Conservation (phyloP, 345 rosid genomes). For the Eucalyptus regnans region DNA sequence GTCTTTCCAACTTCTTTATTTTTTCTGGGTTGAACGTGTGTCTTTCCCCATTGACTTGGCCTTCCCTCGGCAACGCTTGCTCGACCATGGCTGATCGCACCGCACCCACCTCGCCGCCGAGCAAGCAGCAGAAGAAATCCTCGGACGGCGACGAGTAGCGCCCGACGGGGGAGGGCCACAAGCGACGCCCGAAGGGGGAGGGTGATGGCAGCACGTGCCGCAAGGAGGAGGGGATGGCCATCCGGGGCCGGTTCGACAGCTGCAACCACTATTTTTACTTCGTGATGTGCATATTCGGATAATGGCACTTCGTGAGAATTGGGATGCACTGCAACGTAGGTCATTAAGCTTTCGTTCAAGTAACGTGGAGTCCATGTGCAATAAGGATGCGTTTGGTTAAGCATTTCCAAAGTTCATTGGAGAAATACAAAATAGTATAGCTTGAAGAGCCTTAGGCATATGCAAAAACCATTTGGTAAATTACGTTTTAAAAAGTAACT, state of each 20-base stretch:
- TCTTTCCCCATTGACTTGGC: background rate
- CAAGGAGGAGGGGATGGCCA: slow-evolving; percentile 26
- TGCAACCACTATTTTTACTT: slow-evolving; percentile 59
- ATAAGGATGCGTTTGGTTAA: background rate
- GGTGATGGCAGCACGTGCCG: background rate
- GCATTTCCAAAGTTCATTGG: too few species aligned
- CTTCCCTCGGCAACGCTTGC: background rate
- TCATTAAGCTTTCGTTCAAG: slow-evolving; percentile 24
- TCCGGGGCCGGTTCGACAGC: slow-evolving; percentile 41
- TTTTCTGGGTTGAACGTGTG: too few species aligned
- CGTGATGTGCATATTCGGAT: slow-evolving; percentile 24
- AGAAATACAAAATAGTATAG: too few species aligned
- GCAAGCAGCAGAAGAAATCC: background rate
- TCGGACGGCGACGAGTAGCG: background rate
- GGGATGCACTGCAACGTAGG: slow-evolving; percentile 31
- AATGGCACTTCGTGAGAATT: slow-evolving; percentile 34
- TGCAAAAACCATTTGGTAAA: too few species aligned
- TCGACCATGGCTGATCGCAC: background rate
- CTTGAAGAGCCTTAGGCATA: too few species aligned
- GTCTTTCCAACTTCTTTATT: too few species aligned
- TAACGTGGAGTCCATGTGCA: background rate
- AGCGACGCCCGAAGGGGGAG: too few species aligned
- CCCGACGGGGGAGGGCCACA: background rate
- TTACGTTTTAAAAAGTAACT: too few species aligned
- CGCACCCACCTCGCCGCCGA: background rate